These are phyloP conservation scores for Spizellomyces punctatus DNA, from an alignment of 192 early-diverging fungal species.

Conservation along the genomic window DNA sequence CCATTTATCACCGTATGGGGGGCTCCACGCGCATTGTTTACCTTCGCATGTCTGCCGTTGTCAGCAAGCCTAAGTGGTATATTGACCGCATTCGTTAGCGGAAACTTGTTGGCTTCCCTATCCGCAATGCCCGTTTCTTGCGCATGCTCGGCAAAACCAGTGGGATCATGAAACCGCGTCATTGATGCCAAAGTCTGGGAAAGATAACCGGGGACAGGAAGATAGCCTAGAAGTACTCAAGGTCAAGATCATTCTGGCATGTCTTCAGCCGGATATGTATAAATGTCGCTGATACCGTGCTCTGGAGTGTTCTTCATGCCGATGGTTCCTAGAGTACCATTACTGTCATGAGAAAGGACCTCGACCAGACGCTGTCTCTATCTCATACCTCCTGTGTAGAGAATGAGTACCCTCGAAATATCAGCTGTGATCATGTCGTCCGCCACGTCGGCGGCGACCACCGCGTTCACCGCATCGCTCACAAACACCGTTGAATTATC, in stretches of 20 bases:
- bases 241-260: background rate
- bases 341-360: conserved; percentile 60
- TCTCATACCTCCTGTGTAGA: conserved; percentile 96
- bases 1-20: conserved; percentile 45
- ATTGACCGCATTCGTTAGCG: conserved; percentile 42
- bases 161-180: conserved; percentile 75
- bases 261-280: background rate
- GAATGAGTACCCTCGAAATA: conserved; percentile 67
- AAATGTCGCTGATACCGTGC: conserved; percentile 23
- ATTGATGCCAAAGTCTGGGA: conserved; percentile 73
- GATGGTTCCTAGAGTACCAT: conserved; percentile 84
- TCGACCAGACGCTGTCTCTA: conserved; percentile 37
- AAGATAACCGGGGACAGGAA: conserved; percentile 73
- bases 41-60: conserved; percentile 5
- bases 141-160: conserved; percentile 18
- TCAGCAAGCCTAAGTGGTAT: conserved; percentile 38
- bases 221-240: conserved; percentile 30
- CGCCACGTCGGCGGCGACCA: conserved; percentile 24
- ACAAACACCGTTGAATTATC: conserved; percentile 27
- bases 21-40: background rate
- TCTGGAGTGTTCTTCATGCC: conserved; percentile 73
- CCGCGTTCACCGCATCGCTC: conserved; percentile 43
- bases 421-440: conserved; percentile 38
- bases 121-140: background rate
- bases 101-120: conserved; percentile 11